Conservation (phyloP, 2,329 filamentous ascomycete species). For the Fonsecaea erecta region DNA sequence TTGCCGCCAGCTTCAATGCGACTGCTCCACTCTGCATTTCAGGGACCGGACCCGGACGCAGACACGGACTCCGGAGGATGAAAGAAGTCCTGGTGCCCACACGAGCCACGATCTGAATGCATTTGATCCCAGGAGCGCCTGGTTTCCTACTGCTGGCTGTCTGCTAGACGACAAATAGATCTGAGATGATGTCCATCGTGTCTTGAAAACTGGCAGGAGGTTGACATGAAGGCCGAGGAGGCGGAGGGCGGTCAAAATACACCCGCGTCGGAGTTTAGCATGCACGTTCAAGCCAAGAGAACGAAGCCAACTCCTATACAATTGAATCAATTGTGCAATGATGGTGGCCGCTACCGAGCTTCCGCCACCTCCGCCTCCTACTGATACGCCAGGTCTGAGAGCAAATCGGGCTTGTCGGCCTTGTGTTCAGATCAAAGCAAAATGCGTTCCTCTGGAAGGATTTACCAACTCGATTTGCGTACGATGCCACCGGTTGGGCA, state of each 20-base stretch:
- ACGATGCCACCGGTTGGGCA: slow-evolving; percentile 30
- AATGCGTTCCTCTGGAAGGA: slow-evolving; percentile 26
- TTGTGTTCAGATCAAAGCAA: slow-evolving; percentile 32
- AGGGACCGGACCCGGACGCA: slow-evolving; percentile 2
- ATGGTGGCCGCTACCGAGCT: neutral
- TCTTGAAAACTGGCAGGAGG: neutral
- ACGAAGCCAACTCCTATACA: neutral
- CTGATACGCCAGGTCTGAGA: slow-evolving; percentile 27
- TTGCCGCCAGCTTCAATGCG: neutral
- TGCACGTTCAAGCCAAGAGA: neutral
- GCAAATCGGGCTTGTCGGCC: slow-evolving; percentile 27
- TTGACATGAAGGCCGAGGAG: neutral
- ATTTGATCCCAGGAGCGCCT: neutral
- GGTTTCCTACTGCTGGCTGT: neutral
- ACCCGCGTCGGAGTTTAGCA: neutral
- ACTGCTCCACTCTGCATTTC: neutral
- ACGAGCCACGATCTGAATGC: neutral
- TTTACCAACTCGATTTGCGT: slow-evolving; percentile 20
- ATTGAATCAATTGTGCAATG: neutral
- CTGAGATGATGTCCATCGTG: neutral
- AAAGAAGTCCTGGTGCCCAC: neutral
- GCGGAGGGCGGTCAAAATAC: neutral
- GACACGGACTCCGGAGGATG: neutral
- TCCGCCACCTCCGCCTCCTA: slow-evolving; percentile 1
- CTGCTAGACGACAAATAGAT: neutral